Conservation (phyloP, 208 protist genomes). For the Wallacemonas sp. region DNA sequence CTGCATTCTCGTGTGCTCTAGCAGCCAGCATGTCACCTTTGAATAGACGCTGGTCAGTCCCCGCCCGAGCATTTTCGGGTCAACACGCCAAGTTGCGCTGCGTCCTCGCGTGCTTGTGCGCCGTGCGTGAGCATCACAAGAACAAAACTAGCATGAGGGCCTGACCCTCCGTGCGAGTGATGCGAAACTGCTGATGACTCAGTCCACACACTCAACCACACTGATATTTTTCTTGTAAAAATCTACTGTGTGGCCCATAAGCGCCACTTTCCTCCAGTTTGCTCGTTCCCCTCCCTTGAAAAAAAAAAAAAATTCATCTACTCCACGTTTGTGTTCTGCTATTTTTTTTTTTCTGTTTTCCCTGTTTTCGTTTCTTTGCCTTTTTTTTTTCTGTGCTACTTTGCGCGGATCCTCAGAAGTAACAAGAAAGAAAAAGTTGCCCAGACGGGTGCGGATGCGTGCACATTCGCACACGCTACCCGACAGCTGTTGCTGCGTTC, state of each 20-base stretch:
- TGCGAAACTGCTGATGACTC: no score
- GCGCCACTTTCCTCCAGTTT: background rate
- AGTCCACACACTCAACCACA: no score
- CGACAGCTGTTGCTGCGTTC: no score
- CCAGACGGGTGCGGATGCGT: no score
- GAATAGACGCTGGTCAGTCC: background rate
- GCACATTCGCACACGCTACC: no score
- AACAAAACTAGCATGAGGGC: background rate
- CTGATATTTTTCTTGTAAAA: no score
- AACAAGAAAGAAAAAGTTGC: no score
- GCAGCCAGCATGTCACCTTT: background rate
- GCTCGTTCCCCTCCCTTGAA: background rate
- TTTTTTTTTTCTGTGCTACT: slow-evolving; percentile 17
- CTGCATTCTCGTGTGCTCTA: background rate
- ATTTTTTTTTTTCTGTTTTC: background rate
- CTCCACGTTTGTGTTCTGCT: background rate
- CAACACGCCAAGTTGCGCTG: background rate
- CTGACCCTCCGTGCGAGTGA: no score
- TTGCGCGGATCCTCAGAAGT: no score
- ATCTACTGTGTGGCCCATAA: no score
- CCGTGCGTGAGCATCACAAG: background rate
- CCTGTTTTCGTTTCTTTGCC: background rate
- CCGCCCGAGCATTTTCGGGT: background rate
- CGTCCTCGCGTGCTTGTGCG: slow-evolving; percentile 1
- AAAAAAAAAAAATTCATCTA: no score